phyloP scores from a whole-genome alignment of 2,329 filamentous ascomycete genomes.

The Alternaria consortialis region DNA sequence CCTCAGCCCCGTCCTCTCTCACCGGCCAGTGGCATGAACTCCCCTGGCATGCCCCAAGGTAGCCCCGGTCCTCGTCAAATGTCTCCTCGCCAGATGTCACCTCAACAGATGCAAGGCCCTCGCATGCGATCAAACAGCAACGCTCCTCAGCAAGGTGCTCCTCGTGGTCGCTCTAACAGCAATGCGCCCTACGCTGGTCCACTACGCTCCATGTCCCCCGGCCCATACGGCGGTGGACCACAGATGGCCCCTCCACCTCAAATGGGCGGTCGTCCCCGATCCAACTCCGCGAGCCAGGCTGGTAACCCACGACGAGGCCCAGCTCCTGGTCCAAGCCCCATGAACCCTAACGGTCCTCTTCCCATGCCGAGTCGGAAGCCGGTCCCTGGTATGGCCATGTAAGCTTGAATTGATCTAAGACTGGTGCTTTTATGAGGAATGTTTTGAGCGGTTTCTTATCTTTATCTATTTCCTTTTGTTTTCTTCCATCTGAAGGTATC shows the following conservation, averaged over 20 bases:
- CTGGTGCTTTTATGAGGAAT: conserved; percentile 36
- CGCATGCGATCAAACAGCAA: conserved; percentile 49
- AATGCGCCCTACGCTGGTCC: conserved; percentile 49
- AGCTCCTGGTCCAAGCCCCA: conserved; percentile 49
- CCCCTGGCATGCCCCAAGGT: conserved; percentile 55
- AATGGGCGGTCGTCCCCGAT: conserved; percentile 45
- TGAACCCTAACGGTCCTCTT: conserved; percentile 41
- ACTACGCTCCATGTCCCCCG: conserved; percentile 51
- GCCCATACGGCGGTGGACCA: conserved; percentile 50
- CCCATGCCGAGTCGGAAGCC: conserved; percentile 56
- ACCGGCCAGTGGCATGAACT: conserved; percentile 57
- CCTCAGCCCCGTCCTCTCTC: conserved; percentile 53
- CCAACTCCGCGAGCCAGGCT: conserved; percentile 50
- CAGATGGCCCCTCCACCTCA: conserved; percentile 43
- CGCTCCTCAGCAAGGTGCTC: conserved; percentile 40
- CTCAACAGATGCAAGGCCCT: conserved; percentile 38
- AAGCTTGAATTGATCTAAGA: conserved; percentile 11
- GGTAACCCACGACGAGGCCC: conserved; percentile 37
- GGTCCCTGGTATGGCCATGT: conserved; percentile 58
- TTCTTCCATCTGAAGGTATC: conserved; percentile 1
- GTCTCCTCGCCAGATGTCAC: conserved; percentile 34
- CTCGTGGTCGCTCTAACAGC: conserved; percentile 49
- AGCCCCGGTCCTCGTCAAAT: conserved; percentile 48
- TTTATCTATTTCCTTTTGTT: conserved; percentile 20
- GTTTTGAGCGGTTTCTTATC: conserved; percentile 26